Percentiles rank a stretch among this genome's conserved stretches.
Conservation (phyloP, 306 rosid species). For the Rosa multiflora region DNA sequence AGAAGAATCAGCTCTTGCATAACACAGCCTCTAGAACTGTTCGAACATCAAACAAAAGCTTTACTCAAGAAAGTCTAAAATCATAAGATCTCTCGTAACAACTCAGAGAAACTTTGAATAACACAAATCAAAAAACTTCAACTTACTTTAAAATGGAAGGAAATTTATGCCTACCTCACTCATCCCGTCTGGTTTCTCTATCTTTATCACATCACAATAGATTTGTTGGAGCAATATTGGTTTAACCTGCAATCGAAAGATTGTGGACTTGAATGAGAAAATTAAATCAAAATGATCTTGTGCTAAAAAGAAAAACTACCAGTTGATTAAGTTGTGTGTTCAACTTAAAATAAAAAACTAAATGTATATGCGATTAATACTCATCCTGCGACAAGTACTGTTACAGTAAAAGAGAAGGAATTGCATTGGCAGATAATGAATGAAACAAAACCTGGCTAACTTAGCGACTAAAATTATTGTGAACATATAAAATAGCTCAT, state of each 20-base stretch:
- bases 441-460: too few species aligned
- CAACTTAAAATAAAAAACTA: too few species aligned
- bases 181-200: background rate
- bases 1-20: background rate
- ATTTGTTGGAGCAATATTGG: background rate
- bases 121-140: background rate
- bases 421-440: too few species aligned
- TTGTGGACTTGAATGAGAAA: background rate
- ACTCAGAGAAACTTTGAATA: background rate
- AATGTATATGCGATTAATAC: too few species aligned
- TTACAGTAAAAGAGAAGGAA: too few species aligned
- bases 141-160: background rate
- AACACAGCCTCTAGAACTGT: too few species aligned
- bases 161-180: background rate
- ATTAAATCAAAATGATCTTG: too few species aligned
- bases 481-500: too few species aligned
- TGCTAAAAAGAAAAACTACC: too few species aligned
- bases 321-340: too few species aligned
- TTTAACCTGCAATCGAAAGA: background rate
- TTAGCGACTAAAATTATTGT: too few species aligned
- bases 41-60: background rate
- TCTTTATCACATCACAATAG: background rate
- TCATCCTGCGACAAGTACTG: too few species aligned
- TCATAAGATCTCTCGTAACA: background rate
- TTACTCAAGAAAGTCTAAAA: background rate